These are phyloP conservation scores for Didymosphaeria variabile DNA, from an alignment of 2,329 filamentous ascomycete species.

Conservation along the genomic window DNA sequence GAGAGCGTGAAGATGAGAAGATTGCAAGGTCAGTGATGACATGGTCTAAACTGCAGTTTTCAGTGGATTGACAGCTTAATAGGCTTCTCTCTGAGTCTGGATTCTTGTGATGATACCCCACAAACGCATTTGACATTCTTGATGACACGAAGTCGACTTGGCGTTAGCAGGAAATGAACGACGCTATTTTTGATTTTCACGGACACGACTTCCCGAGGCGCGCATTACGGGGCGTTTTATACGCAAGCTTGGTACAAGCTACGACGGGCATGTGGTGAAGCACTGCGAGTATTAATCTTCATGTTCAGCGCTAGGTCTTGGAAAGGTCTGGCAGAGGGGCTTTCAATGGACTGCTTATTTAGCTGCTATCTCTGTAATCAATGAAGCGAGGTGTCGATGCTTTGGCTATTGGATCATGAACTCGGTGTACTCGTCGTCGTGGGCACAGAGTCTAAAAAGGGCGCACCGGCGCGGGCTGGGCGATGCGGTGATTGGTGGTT, in stretches of 20 bases:
- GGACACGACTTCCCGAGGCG: conserved; percentile 11
- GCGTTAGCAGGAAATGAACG: conserved; percentile 12
- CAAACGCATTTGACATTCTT: conserved; percentile 24
- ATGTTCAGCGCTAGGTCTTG: conserved; percentile 1
- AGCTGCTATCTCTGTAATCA: conserved; percentile 3
- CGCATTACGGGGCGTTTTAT: conserved; percentile 8
- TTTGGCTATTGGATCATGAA: background rate
- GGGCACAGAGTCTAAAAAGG: background rate
- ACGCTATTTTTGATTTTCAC: conserved; percentile 4
- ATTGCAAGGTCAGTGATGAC: conserved; percentile 81
- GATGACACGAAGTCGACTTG: conserved; percentile 10
- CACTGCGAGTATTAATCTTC: background rate
- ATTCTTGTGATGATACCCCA: conserved; percentile 60
- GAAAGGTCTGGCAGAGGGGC: background rate
- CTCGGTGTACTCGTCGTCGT: background rate
- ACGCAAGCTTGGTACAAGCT: conserved; percentile 13
- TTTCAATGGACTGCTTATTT: background rate
- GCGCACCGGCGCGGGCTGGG: background rate
- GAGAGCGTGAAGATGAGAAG: conserved; percentile 98
- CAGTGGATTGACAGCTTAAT: conserved; percentile 30
- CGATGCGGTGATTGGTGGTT: background rate
- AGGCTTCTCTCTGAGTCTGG: conserved; percentile 65
- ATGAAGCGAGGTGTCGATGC: conserved; percentile 5
- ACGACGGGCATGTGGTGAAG: conserved; percentile 11
- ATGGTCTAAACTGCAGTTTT: conserved; percentile 10